A percentile compares a stretch with the other conserved stretches of the same genome.
phyloP scores from a whole-genome alignment of 805 yeast species.

The Starmerella kuoi region DNA sequence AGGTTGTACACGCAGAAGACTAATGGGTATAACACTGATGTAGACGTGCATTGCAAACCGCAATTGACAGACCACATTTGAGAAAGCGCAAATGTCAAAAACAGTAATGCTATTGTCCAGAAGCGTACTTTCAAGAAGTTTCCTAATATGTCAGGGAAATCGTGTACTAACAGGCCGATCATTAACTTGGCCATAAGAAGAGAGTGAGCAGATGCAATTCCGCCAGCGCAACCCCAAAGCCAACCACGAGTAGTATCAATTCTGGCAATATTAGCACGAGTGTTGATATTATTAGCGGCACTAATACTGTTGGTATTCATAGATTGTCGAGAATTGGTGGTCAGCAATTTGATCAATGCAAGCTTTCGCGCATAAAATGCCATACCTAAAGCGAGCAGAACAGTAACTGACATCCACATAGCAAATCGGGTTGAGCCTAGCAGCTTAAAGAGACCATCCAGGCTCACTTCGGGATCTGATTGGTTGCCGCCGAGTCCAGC shows the following conservation, averaged over 20 bases:
- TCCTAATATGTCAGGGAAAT: constrained; percentile 28
- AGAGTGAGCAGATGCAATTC: constrained; percentile 75
- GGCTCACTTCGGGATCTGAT: constrained; percentile 41
- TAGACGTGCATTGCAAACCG: constrained; percentile 57
- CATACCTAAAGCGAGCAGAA: constrained; percentile 15
- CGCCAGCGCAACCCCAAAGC: constrained; percentile 55
- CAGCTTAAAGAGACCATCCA: constrained; percentile 37
- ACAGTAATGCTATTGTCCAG: constrained; percentile 41
- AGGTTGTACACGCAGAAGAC: constrained; percentile 76
- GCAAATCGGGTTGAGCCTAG: constrained; percentile 39
- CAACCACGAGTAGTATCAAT: constrained; percentile 34
- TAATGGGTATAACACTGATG: constrained; percentile 71
- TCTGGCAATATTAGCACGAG: too few relatives aligned
- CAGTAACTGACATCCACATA: constrained; percentile 40
- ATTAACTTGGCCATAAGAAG: constrained; percentile 74
- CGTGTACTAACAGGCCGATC: constrained; percentile 51
- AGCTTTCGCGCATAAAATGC: neutral
- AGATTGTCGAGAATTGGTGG: neutral
- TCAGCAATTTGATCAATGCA: neutral
- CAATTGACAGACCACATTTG: constrained; percentile 64
- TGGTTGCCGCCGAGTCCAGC: constrained; percentile 55
- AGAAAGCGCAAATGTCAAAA: constrained; percentile 42
- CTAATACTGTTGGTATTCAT: neutral
- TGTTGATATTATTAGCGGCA: neutral
- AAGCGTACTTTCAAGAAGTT: constrained; percentile 35